A percentile compares a stretch with the other conserved stretches of the same genome.
These are phyloP conservation scores for Pseudocercospora crystallina DNA, from an alignment of 2,329 filamentous ascomycete genomes.

Conservation along the genomic window DNA sequence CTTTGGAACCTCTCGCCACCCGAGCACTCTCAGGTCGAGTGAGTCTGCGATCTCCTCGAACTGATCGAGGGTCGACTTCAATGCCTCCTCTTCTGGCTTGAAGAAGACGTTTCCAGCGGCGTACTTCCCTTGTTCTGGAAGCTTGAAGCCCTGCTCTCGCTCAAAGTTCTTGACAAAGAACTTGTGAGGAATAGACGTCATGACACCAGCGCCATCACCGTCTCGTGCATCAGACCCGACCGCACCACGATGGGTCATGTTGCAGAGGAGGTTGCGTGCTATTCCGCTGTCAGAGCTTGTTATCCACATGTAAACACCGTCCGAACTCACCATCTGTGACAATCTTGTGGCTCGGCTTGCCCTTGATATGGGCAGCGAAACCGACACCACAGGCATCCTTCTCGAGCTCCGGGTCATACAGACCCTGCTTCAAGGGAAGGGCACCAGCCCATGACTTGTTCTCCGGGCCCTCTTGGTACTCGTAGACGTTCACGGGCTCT, in stretches of 20 bases:
- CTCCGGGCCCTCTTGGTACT: constrained; percentile 74
- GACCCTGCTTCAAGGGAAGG: constrained; percentile 95
- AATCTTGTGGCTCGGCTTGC: constrained; percentile 95
- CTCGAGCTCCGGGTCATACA: constrained; percentile 93
- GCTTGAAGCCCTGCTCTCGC: constrained; percentile 80
- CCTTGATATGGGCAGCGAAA: constrained; percentile 98
- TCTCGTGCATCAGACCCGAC: constrained; percentile 97
- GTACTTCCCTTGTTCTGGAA: constrained; percentile 89
- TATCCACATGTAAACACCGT: background rate
- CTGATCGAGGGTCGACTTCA: constrained; percentile 85
- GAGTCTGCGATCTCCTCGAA: constrained; percentile 93
- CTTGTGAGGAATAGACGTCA: constrained; percentile 97
- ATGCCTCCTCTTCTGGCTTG: constrained; percentile 87
- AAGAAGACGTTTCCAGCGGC: constrained; percentile 98
- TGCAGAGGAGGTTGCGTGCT: constrained; percentile 94
- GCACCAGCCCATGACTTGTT: constrained; percentile 94
- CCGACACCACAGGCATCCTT: constrained; percentile 99
- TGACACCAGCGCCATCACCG: constrained; percentile 96
- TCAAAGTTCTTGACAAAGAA: constrained; percentile 99
- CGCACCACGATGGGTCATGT: constrained; percentile 99
- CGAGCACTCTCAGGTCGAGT: constrained; percentile 83
- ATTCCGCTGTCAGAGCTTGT: constrained; percentile 7
- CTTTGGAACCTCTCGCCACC: constrained; percentile 93
- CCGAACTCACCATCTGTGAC: constrained; percentile 83
- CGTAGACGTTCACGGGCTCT: constrained; percentile 65